Evolutionary conservation across 2,329 filamentous ascomycete species (phyloP).

Genomic region (Graphiopsis chlorocephala): DNA sequence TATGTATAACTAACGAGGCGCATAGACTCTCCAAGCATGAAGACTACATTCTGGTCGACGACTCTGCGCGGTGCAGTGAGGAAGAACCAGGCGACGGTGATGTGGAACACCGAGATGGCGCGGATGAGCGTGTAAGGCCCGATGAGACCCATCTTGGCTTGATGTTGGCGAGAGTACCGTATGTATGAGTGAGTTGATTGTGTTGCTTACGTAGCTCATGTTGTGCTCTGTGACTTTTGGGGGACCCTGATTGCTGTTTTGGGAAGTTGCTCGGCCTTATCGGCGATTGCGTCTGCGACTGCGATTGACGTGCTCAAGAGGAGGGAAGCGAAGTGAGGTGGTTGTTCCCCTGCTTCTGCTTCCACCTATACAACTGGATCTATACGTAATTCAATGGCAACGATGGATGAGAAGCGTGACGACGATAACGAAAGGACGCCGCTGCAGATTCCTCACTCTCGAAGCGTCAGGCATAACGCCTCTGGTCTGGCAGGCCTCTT

Average conservation of each 20-base stretch:
- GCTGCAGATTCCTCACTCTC: neutral
- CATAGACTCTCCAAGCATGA: constrained; percentile 79
- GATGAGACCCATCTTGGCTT: constrained; percentile 68
- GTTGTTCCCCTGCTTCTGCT: neutral
- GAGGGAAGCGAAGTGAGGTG: neutral
- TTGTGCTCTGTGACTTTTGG: neutral
- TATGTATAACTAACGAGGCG: constrained; percentile 61
- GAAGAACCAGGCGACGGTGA: constrained; percentile 81
- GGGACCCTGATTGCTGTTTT: constrained; percentile 3
- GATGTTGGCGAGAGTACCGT: neutral
- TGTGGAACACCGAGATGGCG: constrained; percentile 76
- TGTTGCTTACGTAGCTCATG: neutral
- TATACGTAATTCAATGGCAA: neutral
- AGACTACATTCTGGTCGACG: constrained; percentile 76
- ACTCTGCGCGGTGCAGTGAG: constrained; percentile 69
- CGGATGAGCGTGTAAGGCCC: constrained; percentile 78
- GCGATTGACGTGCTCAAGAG: neutral
- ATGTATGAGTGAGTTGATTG: neutral
- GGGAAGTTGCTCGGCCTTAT: neutral
- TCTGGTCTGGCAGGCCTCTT: constrained; percentile 4
- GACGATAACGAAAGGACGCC: neutral
- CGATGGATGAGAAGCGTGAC: neutral
- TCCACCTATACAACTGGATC: neutral
- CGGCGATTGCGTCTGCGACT: neutral
- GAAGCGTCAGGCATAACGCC: neutral